These are phyloP conservation scores for Pythium angustatum DNA, from an alignment of 352 stramenopile genomes.

Conservation along the genomic window DNA sequence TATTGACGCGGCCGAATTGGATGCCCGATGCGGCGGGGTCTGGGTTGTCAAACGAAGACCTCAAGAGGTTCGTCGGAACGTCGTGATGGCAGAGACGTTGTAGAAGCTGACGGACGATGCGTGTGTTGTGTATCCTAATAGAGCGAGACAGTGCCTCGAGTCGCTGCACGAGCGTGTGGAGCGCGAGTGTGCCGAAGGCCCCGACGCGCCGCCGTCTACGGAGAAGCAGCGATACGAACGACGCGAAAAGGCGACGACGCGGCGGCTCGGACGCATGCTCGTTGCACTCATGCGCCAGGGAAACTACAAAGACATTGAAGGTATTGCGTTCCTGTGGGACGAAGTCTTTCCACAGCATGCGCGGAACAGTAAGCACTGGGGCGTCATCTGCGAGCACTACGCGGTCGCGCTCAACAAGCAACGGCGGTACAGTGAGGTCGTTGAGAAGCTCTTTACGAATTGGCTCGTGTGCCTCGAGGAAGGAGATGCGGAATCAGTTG, in stretches of 20 bases:
- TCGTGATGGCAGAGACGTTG: background rate
- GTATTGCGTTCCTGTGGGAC: constrained; percentile 33
- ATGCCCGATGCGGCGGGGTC: constrained; percentile 21
- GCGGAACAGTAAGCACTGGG: constrained; percentile 30
- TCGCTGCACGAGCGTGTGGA: constrained; percentile 18
- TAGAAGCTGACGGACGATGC: background rate
- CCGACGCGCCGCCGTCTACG: background rate
- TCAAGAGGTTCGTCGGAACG: constrained; percentile 14
- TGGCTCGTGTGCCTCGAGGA: constrained; percentile 14
- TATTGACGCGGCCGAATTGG: constrained; percentile 21
- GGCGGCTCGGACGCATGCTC: constrained; percentile 27
- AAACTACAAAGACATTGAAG: constrained; percentile 30
- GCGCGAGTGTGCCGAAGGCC: constrained; percentile 10
- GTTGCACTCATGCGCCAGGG: constrained; percentile 13
- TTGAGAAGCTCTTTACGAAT: constrained; percentile 33
- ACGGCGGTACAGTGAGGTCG: constrained; percentile 28
- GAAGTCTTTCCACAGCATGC: constrained; percentile 31
- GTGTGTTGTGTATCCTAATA: background rate
- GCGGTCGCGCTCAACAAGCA: constrained; percentile 34
- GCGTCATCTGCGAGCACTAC: constrained; percentile 31
- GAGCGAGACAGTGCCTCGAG: constrained; percentile 23
- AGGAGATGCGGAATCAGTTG: constrained; percentile 7
- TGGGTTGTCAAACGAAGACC: constrained; percentile 22
- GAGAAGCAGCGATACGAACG: constrained; percentile 1
- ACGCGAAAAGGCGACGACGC: constrained; percentile 18